Evolutionary conservation across 2,329 filamentous ascomycete genomes (phyloP), one percentile per base, ranked within the genome.

Genomic region (Fusarium humuli): DNA sequence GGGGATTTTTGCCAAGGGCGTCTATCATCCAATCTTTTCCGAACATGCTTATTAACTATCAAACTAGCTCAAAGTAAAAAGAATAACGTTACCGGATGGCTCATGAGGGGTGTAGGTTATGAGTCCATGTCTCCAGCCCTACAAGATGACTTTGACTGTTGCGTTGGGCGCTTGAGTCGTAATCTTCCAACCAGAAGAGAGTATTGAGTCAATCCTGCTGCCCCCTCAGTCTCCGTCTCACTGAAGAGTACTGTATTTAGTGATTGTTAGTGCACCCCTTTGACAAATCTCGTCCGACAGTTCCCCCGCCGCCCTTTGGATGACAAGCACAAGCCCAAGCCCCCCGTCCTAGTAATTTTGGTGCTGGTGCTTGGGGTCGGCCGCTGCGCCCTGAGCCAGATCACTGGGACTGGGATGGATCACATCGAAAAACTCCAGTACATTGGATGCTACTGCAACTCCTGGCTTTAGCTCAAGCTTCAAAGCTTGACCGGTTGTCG

Each of bases 311-410:
- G 61, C 61, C 56, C 40, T 55, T 66, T 42, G 45, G 32, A 29
- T 52, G 49, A 65, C 56, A 54, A 50, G 47, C 13, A 63, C 59
- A 70, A 67, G 57, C 48, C 16, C 10, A 44, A 22, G 13, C n/a
- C 47, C 47, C 48, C 30, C 20, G 30, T 50, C 34, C 22, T 44
- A 18, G 22, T 16, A 22, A 27, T 37, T 37, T 37, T 37, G 34
- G 34, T 12, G 34, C 63, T 68, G 64, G 66, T 59, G 66, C 37
- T 50, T 30, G 52, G 54, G 32, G 54, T 52, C 67, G 58, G 62
- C 67, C 67, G 67, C 67, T 57, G 67, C 61, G 67, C 66, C 66
- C 66, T 70, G 66, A 69, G 65, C 67, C 67, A 69, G 56, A 70
- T 70, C 67, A 64, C 62, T 70, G 67, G 67, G 62, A 65, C 67